Conservation (phyloP, 345 rosid genomes). For the Pseudoturritis turrita region DNA sequence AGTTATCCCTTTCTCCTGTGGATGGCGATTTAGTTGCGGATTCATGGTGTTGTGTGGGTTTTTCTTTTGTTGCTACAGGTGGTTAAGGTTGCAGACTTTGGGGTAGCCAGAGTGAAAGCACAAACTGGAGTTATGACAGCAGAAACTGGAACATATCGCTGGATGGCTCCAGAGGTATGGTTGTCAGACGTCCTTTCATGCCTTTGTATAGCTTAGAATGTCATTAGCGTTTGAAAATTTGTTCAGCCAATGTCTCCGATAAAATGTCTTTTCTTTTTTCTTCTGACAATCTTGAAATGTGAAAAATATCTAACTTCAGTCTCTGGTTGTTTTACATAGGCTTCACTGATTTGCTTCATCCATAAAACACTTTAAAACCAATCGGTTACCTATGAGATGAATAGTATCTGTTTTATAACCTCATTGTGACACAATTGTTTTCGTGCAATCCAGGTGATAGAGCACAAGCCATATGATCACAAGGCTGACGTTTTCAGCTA, state of each 20-base stretch:
- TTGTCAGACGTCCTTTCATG: neutral
- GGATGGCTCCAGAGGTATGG: conserved; percentile 99
- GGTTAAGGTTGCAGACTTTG: conserved; percentile 98
- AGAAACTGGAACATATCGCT: conserved; percentile 98
- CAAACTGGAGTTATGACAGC: conserved; percentile 99
- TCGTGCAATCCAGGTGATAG: conserved; percentile 70
- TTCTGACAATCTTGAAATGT: neutral
- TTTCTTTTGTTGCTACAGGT: conserved; percentile 41
- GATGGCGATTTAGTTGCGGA: neutral
- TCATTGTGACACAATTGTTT: conserved; percentile 32
- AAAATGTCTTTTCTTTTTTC: no score
- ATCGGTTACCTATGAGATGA: conserved; percentile 4
- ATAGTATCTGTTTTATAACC: neutral
- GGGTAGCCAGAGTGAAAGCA: conserved; percentile 90
- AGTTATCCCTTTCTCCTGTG: no score
- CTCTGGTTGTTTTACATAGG: neutral
- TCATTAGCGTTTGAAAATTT: neutral
- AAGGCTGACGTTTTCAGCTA: conserved; percentile 96
- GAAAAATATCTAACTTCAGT: neutral
- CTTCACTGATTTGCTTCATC: neutral
- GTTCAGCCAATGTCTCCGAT: no score
- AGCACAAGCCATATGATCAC: conserved; percentile 97
- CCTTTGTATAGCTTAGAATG: neutral
- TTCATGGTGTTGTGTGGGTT: conserved; percentile 3
- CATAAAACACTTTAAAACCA: neutral